These are phyloP conservation scores for Aspergillus spinulosporus DNA, from an alignment of 2,329 filamentous ascomycete species.

Conservation along the genomic window DNA sequence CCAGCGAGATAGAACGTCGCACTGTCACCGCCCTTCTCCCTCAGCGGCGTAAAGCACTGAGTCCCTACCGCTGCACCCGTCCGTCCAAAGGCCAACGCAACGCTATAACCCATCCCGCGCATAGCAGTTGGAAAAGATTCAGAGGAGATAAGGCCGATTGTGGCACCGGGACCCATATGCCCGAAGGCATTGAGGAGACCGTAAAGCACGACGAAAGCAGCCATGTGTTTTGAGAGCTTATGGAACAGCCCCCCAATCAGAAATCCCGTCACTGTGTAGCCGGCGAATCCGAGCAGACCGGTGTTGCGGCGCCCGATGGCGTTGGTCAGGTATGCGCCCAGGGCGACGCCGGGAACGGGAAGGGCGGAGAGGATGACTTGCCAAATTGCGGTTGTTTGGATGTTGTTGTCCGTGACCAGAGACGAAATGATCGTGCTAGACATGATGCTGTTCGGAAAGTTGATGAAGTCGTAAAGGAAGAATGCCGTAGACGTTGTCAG, in stretches of 20 bases:
- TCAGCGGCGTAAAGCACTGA: constrained; percentile 36
- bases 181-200: constrained; percentile 35
- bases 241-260: constrained; percentile 34
- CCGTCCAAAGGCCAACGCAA: constrained; percentile 37
- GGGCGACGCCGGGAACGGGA: constrained; percentile 36
- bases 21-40: constrained; percentile 30
- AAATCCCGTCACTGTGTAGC: constrained; percentile 32
- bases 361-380: constrained; percentile 37
- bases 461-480: constrained; percentile 42
- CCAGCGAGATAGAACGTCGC: constrained; percentile 37
- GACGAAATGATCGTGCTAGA: constrained; percentile 37
- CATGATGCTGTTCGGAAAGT: constrained; percentile 42
- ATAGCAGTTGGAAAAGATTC: constrained; percentile 38
- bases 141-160: constrained; percentile 34
- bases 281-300: constrained; percentile 33
- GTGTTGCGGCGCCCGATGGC: constrained; percentile 33
- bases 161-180: constrained; percentile 38
- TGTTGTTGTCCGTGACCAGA: constrained; percentile 33
- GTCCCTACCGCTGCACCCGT: constrained; percentile 39
- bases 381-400: constrained; percentile 38
- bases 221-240: constrained; percentile 29
- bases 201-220: constrained; percentile 38
- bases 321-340: constrained; percentile 37
- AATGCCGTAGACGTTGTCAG: constrained; percentile 37
- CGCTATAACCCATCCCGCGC: constrained; percentile 35